Evolutionary conservation across 495 filamentous ascomycete genomes (phyloP).

Genomic region (Astrothelium macrocarpum): DNA sequence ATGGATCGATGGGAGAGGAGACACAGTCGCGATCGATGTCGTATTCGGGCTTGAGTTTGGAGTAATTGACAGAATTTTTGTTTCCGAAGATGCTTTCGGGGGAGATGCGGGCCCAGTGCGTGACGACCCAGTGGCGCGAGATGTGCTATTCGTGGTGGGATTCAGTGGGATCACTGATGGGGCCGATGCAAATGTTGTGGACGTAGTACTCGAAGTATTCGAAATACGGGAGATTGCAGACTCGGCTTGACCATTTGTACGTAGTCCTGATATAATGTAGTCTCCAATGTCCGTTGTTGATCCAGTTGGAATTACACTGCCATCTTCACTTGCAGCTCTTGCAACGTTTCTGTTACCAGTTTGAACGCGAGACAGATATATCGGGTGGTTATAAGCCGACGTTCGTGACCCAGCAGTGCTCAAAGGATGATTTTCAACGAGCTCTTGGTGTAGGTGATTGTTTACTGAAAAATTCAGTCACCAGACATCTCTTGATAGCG

Average conservation of each 20-base stretch:
- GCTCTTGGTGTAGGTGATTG: neutral
- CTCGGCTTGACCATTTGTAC: neutral
- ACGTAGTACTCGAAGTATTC: neutral
- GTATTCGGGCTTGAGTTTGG: neutral
- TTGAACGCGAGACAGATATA: neutral
- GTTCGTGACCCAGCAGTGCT: neutral
- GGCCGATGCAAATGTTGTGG: neutral
- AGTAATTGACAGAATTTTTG: neutral
- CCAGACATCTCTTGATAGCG: neutral
- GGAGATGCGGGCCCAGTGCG: neutral
- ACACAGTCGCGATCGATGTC: neutral
- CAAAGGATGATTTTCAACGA: neutral
- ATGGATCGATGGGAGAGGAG: neutral
- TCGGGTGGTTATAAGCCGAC: neutral
- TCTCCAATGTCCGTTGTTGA: slow-evolving; percentile 7
- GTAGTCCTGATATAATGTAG: slow-evolving; percentile 6
- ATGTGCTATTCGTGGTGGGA: neutral
- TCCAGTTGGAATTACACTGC: too few species aligned
- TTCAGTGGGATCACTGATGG: neutral
- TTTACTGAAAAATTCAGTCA: neutral
- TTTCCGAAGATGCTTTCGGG: neutral
- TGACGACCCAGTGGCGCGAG: neutral
- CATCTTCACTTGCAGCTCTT: neutral
- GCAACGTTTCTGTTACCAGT: neutral
- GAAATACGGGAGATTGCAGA: neutral